A percentile compares a stretch with the other conserved stretches of the same genome.
Evolutionary conservation across 2,329 filamentous ascomycete genomes (phyloP).

Genomic region (Trichophyton verrucosum): DNA sequence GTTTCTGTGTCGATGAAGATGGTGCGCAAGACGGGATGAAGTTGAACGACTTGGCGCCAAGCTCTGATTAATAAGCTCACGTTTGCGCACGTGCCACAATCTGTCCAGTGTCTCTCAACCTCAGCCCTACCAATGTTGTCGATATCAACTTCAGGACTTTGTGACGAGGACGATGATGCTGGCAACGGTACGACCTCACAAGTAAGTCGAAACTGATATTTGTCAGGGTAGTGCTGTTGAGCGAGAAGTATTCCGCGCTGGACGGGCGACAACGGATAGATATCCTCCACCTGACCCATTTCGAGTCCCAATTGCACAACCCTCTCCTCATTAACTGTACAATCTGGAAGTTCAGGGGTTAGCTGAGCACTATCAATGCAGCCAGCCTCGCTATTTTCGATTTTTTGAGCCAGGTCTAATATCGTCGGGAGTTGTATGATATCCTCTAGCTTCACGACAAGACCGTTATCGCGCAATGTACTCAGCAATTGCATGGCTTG

Average conservation of each 20-base stretch:
- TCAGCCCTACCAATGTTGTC: no score
- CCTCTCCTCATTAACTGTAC: background rate
- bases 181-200: background rate
- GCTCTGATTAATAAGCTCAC: background rate
- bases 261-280: conserved; percentile 23
- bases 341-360: background rate
- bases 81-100: background rate
- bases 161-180: background rate
- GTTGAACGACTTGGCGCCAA: conserved; percentile 4
- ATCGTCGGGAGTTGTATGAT: background rate
- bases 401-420: background rate
- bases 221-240: background rate
- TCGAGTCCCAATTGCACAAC: background rate
- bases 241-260: conserved; percentile 26
- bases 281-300: conserved; percentile 16
- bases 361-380: background rate
- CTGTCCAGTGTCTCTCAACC: background rate
- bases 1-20: background rate
- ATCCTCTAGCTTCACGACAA: background rate
- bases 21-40: conserved; percentile 4
- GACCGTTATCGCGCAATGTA: background rate
- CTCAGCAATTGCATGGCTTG: conserved; percentile 16
- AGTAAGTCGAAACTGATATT: background rate
- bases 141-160: background rate
- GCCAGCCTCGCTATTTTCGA: background rate